Evolutionary conservation across 2,329 filamentous ascomycete genomes (phyloP), one percentile per base, ranked within the genome.

Genomic region (Diatrype stigma): DNA sequence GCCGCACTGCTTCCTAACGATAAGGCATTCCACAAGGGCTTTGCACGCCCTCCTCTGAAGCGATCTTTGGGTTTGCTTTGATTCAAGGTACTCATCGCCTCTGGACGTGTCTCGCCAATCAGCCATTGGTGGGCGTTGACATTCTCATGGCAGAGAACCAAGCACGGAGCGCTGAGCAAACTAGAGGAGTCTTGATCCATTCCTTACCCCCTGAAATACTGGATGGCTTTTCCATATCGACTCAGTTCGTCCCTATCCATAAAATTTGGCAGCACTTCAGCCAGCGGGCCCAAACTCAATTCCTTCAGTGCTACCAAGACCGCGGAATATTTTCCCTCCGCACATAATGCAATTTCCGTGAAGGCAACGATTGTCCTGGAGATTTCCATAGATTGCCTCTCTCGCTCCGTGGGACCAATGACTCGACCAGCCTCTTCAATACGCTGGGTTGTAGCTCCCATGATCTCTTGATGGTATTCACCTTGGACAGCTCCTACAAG

Each of bases 111-210:
- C 35, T 38, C 35, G 35, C 35, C 35, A 38, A 38, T 38, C 35
- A 38, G 35, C 35, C 35, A 38, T 38, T 19, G 49, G 54, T 62
- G 58, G 30, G 55, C 48, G 32, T 16, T 45, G 48, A 56, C 42
- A 22, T 59, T 56, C 28, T 54, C 49, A 48, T 59, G 59, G 46
- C 57, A 62, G 50, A 62, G 54, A 42, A 62, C 55, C 49, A 61
- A 50, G 51, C 59, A 61, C 51, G 60, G 30, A 35, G 10, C 30
- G 21, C 30, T 47, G 46, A 12, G 46, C 46, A 37, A 38, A 22
- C 6, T 47, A 8, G 23, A 45, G 51, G 53, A 48, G 30, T 34
- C 14, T 34, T 14, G 7, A 34, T 34, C 7, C 14, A 34, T 14
- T 34, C 7, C 30, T 34, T 34, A 34, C 14, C 30, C 30, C 30